These are phyloP conservation scores for Flaveria sonorensis DNA, from an alignment of 129 eudicot species.

Conservation along the genomic window DNA sequence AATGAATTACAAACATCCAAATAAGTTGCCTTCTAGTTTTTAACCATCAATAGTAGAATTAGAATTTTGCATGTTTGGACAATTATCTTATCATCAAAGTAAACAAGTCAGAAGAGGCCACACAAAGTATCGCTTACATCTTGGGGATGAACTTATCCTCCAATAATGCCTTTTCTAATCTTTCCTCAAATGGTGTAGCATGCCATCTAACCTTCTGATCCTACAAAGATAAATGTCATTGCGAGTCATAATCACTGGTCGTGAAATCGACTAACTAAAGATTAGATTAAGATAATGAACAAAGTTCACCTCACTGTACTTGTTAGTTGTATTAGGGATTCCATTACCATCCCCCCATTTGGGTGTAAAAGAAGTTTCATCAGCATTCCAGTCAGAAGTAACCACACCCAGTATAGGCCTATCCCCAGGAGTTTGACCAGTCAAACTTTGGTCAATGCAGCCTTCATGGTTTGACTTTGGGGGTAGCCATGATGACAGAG, in stretches of 20 bases:
- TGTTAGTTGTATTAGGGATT: constrained; percentile 80
- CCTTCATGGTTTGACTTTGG: constrained; percentile 37
- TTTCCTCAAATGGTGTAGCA: constrained; percentile 88
- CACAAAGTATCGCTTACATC: constrained; percentile 43
- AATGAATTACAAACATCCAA: neutral
- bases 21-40: neutral
- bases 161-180: constrained; percentile 77
- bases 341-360: constrained; percentile 78
- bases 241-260: neutral
- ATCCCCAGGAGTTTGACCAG: constrained; percentile 53
- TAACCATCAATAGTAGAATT: neutral
- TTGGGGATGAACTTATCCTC: constrained; percentile 52
- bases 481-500: constrained; percentile 59
- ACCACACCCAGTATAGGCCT: constrained; percentile 62
- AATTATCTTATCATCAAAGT: too few species aligned
- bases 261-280: neutral
- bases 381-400: constrained; percentile 70
- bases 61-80: too few species aligned
- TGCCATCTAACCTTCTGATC: constrained; percentile 95
- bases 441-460: constrained; percentile 23
- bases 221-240: constrained; percentile 36
- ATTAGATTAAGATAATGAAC: neutral
- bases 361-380: constrained; percentile 49
- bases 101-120: neutral
- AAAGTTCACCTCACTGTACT: constrained; percentile 78